Evolutionary conservation across 345 rosid species (phyloP), one percentile per base, ranked within the genome.

Genomic region (Salix suchowensis): DNA sequence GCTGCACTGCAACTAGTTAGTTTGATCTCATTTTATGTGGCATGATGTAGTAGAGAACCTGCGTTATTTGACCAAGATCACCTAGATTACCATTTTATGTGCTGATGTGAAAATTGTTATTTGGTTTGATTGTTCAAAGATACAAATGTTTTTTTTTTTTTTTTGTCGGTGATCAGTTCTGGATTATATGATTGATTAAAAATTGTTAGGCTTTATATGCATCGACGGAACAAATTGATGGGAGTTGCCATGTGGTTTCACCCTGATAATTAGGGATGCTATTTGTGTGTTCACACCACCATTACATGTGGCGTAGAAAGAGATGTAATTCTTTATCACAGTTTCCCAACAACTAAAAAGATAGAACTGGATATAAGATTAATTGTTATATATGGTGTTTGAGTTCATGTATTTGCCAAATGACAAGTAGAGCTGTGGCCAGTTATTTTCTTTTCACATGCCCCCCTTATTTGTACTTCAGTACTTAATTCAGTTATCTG

Each of bases 211-310:
- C 60, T 50, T 67, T 39, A 62, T 71, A 21, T 72, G 77, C 77
- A 67, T 77, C 68, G 72, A 77, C 19, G 23, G 66, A 74, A 46
- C 4, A 46, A 42, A 10, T 28, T 68, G 60, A 26, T 32, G 62
- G 21, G 34, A 16, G 65, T 70, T 65, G 73, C 65, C 78, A 74
- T 55, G 44, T 76, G 74, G 39, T 36, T 71, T 62, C 54, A 37
- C 67, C 77, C 18, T 10, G 52, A 40, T 71, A 18, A 66, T 23
- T 24, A 60, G 30, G 50, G 44, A 40, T 40, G 16, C 40, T 16
- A 14, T 24, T 44, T 73, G 28, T 0, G 12, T 13, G 14, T 58
- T 72, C 4, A 36, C 67, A n/a, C 9, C 2, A 34, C 8, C 5
- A 37, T 19, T 46, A 64, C 71, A 50, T 34, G 16, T 76, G 77